Evolutionary conservation across 352 stramenopile species (phyloP).

Genomic region (Phytophthora sp.): DNA sequence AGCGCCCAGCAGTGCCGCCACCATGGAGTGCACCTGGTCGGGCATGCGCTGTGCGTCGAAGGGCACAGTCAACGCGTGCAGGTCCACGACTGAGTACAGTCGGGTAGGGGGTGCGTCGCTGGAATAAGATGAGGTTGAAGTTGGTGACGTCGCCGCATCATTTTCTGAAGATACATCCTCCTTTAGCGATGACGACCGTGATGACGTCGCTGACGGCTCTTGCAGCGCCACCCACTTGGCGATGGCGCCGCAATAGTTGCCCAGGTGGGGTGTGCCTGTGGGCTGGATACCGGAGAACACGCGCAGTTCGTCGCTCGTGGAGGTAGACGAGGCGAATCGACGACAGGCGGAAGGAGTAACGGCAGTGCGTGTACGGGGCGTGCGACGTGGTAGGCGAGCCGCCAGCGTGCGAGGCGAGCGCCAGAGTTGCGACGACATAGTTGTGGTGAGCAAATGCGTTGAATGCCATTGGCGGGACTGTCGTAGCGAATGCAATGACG

Average conservation of each 20-base stretch:
- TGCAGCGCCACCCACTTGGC: constrained; percentile 98
- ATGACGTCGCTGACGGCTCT: constrained; percentile 32
- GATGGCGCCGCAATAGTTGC: constrained; percentile 99
- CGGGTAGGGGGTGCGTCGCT: constrained; percentile 21
- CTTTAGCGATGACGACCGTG: not conserved
- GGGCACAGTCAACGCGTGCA: constrained; percentile 98
- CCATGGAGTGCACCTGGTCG: constrained; percentile 89
- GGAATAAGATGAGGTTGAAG: constrained; percentile 19
- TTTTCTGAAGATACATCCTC: constrained; percentile 24
- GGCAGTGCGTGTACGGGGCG: no score
- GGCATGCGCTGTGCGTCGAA: constrained; percentile 92
- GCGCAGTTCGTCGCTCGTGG: constrained; percentile 62
- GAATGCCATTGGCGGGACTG: no score
- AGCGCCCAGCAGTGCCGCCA: constrained; percentile 94
- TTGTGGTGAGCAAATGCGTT: no score
- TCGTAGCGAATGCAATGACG: no score
- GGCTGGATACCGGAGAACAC: constrained; percentile 98
- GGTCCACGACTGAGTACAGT: constrained; percentile 93
- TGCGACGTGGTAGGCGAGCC: no score
- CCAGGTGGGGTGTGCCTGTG: constrained; percentile 97
- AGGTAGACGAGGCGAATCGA: no score
- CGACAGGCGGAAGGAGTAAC: no score
- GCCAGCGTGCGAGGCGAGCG: no score
- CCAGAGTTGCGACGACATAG: no score
- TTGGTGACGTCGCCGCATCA: constrained; percentile 26